Evolutionary conservation across 169 alveolate genomes (phyloP), one percentile per base, ranked within the genome.

Genomic region (Hammondia hammondi): DNA sequence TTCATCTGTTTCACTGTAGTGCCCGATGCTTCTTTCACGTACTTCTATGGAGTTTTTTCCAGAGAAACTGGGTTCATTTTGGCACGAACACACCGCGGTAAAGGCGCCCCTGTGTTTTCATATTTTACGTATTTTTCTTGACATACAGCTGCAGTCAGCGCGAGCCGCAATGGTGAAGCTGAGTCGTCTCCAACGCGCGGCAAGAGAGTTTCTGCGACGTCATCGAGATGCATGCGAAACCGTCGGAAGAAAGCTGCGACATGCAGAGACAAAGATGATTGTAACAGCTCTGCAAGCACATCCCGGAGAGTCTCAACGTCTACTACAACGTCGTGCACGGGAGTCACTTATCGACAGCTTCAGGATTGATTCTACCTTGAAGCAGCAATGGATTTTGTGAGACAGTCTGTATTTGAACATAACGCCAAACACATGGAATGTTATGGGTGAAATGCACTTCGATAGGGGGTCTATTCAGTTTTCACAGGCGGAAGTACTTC

Each of bases 291-390:
- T 77, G 7, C 87, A 77, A 29, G 87, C 87, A 17, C 87, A 77
- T n/a, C 87, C 87, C 0, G 87, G 27, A 21, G 87, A 77, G 87
- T 77, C 56, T 24, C 87, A 77, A 39, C 87, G 87, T 12, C 87
- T 77, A 32, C 24, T 5, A 24, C 56, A 77, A 2, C 87, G 2
- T 17, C 27, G 29, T 17, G 46, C 21, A 19, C 27, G 48, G 46
- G 87, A 77, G 45, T 32, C 46, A 9, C 87, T 77, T 29, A 77
- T 77, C 56, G 46, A 77, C 87, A 37, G 56, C 39, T 77, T 37
- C 87, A 24, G 87, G 24, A 77, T 77, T 17, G 87, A 10, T 24
- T 29, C 32, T 77, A 21, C 56, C 29, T 46, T 77, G 27, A 77
- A 77, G 87, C 45, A 39, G 48, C 87, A 46, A 77, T 77, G 87